Conservation (phyloP, 2,329 filamentous ascomycete species). For the Fusarium virguliforme region DNA sequence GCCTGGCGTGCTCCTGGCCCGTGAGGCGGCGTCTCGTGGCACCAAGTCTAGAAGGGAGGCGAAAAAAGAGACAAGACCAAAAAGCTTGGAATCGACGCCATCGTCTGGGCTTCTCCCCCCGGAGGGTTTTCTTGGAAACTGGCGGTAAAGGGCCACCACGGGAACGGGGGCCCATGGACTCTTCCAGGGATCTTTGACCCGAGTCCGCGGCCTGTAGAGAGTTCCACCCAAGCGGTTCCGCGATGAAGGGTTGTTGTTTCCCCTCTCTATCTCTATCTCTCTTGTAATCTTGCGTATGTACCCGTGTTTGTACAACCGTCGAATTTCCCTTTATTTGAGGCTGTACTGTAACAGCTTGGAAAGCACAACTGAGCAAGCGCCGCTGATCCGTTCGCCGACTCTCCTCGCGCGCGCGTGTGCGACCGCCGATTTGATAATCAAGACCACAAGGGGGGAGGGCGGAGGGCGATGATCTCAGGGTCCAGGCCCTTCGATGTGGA, state of each 20-base stretch:
- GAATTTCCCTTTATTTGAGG: background rate
- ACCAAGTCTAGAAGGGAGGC: slow-evolving; percentile 24
- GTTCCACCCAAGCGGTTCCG: slow-evolving; percentile 31
- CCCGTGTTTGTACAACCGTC: background rate
- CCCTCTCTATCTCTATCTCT: background rate
- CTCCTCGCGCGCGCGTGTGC: slow-evolving; percentile 40
- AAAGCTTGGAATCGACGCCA: slow-evolving; percentile 38
- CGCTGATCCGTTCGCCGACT: slow-evolving; percentile 28
- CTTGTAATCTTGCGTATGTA: slow-evolving; percentile 20
- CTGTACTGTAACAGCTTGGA: background rate
- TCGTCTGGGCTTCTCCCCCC: slow-evolving; percentile 28
- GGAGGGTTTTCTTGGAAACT: slow-evolving; percentile 39
- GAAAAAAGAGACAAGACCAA: slow-evolving; percentile 25
- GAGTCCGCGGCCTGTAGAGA: slow-evolving; percentile 22
- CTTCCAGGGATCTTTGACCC: slow-evolving; percentile 14
- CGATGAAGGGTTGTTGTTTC: background rate
- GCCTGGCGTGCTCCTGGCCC: slow-evolving; percentile 11
- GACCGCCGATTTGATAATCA: slow-evolving; percentile 48
- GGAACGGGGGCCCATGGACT: background rate
- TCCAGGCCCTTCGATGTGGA: slow-evolving; percentile 51
- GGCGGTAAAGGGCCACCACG: slow-evolving; percentile 44
- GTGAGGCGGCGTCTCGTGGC: slow-evolving; percentile 41
- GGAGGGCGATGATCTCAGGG: slow-evolving; percentile 50
- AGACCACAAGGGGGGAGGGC: slow-evolving; percentile 32
- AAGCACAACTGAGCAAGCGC: slow-evolving; percentile 24